Conservation (phyloP, 352 stramenopile species). For the Phytophthora tentaculata region DNA sequence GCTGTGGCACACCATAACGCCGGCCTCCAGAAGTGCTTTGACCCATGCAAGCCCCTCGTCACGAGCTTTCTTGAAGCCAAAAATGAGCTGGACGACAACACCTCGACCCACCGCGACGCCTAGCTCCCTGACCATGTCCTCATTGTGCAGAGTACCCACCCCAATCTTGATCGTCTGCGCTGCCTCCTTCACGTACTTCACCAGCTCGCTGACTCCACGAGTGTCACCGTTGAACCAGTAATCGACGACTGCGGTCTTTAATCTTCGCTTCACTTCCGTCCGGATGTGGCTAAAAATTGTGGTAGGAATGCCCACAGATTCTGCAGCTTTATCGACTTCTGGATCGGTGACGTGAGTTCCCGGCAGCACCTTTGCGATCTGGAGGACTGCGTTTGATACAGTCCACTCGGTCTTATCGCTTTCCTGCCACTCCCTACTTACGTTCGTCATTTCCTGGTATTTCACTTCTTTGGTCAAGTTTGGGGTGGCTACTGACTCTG, state of each 20-base stretch:
- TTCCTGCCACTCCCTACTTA: not conserved
- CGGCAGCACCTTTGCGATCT: not conserved
- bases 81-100: conserved; percentile 5
- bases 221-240: conserved; percentile 11
- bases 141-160: conserved; percentile 1
- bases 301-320: not conserved
- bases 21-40: conserved; percentile 12
- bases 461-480: not conserved
- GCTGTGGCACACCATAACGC: conserved; percentile 19
- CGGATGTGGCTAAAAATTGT: not conserved
- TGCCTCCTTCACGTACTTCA: conserved; percentile 12
- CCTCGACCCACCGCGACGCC: conserved; percentile 9
- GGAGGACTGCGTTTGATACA: not conserved
- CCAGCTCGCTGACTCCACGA: conserved; percentile 5
- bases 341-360: not conserved
- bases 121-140: conserved; percentile 7
- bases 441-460: not conserved
- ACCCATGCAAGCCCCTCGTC: not conserved
- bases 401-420: not conserved
- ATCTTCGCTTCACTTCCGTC: not conserved
- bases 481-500: not conserved
- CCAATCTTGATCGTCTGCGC: conserved; percentile 18
- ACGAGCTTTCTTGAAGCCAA: conserved; percentile 12
- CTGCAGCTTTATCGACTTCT: not conserved
- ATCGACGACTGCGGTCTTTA: conserved; percentile 5